Base-by-base conservation (phyloP, 2,329 filamentous ascomycete genomes). In the Pestalotiopsis fici region DNA sequence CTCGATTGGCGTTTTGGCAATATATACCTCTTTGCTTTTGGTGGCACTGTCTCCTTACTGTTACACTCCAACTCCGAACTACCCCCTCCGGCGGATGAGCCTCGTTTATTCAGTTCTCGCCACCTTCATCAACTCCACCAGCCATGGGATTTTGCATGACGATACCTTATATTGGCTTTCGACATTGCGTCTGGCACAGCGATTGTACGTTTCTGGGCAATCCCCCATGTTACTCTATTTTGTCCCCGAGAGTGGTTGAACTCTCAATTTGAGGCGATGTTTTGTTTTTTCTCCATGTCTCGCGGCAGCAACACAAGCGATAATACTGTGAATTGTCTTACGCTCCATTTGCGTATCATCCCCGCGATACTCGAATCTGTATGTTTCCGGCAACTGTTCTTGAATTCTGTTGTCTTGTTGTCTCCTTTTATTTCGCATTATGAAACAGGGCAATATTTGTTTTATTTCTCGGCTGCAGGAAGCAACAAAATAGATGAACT, bases 181-280 rank as follows among this genome's bases (percentile, higher is more conserved):
- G 83, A 83, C 87, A 83, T 83, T 87, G 83, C 83, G 78, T 87
- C 86, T 84, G 84, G 87, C 82, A 88, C 86, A 87, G 83, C 84
- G 84, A 86, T 86, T 81, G 79, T 83, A 78, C 75, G 73, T 77
- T 81, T 76, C 31, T n/a, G 57, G 55, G 55, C 23, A 27, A 27
- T 72, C 71, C 73, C n/a, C 77, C 74, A 72, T 67, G 74, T 71
- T 73, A 72, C 71, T 73, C 74, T 72, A 68, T 74, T 72, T 43
- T 57, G 57, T 27, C 65, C 21, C n/a, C 39, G 31, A 27, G 55
- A 68, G 72, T 69, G 75, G 74, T 74, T 73, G 75, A 74, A 67
- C 72, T 63, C 66, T 73, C 69, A 69, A 72, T 69, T 28, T 39
- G 21, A 50, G 31, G 27, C 23, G 18, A 13, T 27, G 64, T 71